Percentiles rank a stretch among this genome's conserved stretches.
Conservation (phyloP, 306 rosid genomes). For the Vigna nakashimae region DNA sequence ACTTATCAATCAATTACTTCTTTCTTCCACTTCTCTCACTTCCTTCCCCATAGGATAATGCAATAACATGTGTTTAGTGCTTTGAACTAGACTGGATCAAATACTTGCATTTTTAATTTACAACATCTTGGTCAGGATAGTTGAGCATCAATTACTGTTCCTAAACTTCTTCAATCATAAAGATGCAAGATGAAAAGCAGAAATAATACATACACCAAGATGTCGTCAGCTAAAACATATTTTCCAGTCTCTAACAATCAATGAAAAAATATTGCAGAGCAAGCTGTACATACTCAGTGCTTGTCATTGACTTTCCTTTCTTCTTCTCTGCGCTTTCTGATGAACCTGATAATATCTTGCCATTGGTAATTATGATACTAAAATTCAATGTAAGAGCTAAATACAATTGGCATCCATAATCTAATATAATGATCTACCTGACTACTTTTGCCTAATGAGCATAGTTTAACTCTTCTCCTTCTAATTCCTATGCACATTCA, state of each 20-base stretch:
- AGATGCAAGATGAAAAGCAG: constrained; percentile 13
- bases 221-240: constrained; percentile 44
- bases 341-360: constrained; percentile 58
- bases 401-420: constrained; percentile 25
- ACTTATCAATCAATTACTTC: constrained; percentile 16
- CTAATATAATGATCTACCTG: background rate
- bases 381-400: constrained; percentile 33
- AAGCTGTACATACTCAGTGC: constrained; percentile 64
- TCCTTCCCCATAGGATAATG: constrained; percentile 8
- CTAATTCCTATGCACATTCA: constrained; percentile 24
- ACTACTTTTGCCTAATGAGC: background rate
- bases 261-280: constrained; percentile 49
- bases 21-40: background rate
- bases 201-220: constrained; percentile 2
- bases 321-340: constrained; percentile 52
- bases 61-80: constrained; percentile 5
- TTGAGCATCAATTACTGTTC: constrained; percentile 15
- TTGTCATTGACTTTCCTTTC: constrained; percentile 46
- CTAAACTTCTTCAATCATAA: constrained; percentile 27
- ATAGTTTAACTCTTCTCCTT: constrained; percentile 18
- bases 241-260: constrained; percentile 41
- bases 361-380: constrained; percentile 36
- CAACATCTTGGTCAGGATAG: background rate
- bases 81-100: background rate
- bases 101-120: background rate